These are phyloP conservation scores for Gonium pectorale DNA, from an alignment of 139 green algal genomes.

Conservation along the genomic window DNA sequence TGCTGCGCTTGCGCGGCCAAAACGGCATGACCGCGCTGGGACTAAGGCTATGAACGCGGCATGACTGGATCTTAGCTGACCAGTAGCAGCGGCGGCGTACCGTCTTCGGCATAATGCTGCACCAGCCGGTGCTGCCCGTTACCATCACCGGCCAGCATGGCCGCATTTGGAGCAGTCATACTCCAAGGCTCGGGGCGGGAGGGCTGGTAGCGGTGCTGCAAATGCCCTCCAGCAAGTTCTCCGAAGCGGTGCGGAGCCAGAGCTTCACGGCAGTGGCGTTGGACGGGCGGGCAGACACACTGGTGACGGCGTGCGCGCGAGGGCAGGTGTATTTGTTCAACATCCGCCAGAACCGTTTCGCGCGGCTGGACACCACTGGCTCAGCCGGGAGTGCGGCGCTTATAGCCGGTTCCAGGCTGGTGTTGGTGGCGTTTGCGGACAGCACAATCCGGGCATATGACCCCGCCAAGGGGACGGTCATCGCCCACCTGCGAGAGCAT, in stretches of 20 bases:
- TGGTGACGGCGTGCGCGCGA: slow-evolving; percentile 16
- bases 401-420: background rate
- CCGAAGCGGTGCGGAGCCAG: background rate
- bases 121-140: background rate
- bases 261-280: slow-evolving; percentile 30
- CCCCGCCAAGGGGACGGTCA: slow-evolving; percentile 22
- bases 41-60: too few relatives aligned
- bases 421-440: slow-evolving; percentile 54
- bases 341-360: slow-evolving; percentile 34
- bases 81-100: too few relatives aligned
- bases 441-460: slow-evolving; percentile 55
- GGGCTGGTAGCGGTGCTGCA: slow-evolving; percentile 41
- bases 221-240: slow-evolving; percentile 28
- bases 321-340: slow-evolving; percentile 36
- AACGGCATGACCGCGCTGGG: too few relatives aligned
- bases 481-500: slow-evolving; percentile 47
- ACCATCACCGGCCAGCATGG: slow-evolving; percentile 30
- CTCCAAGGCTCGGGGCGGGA: background rate
- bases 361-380: slow-evolving; percentile 37
- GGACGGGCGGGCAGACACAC: slow-evolving; percentile 6
- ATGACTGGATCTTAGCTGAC: too few relatives aligned
- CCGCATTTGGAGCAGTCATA: slow-evolving; percentile 31
- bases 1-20: too few relatives aligned
- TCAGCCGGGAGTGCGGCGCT: slow-evolving; percentile 35
- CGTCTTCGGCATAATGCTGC: too few relatives aligned